These are phyloP conservation scores for Fusarium continuum DNA, from an alignment of 2,329 filamentous ascomycete genomes.

Conservation along the genomic window DNA sequence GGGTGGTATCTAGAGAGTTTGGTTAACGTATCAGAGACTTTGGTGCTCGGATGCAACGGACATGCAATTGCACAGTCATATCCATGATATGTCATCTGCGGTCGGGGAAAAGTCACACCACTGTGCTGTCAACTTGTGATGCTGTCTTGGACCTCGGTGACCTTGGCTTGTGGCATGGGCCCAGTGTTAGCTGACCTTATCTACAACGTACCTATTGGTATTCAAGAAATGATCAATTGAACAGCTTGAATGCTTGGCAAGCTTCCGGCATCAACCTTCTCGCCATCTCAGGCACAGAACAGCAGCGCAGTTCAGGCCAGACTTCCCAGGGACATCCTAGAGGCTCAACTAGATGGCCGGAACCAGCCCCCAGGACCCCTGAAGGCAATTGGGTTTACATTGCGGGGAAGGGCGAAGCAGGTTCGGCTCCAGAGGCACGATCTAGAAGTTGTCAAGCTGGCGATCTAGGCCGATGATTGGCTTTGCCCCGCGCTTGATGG, in stretches of 20 bases:
- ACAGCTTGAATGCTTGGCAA: background rate
- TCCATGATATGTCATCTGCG: constrained; percentile 20
- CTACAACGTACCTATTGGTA: background rate
- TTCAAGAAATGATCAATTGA: background rate
- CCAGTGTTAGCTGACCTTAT: constrained; percentile 18
- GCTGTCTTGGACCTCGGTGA: constrained; percentile 10
- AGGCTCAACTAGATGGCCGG: background rate
- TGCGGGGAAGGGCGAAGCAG: constrained; percentile 9
- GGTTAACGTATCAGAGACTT: constrained; percentile 17
- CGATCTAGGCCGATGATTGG: constrained; percentile 32
- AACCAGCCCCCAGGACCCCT: constrained; percentile 25
- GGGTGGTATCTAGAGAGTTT: background rate
- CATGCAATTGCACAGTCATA: constrained; percentile 31
- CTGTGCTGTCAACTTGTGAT: constrained; percentile 10
- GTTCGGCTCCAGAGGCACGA: constrained; percentile 5
- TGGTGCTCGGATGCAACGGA: constrained; percentile 11
- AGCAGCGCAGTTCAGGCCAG: background rate
- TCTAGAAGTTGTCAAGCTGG: constrained; percentile 16
- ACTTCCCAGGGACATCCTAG: background rate
- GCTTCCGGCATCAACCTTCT: background rate
- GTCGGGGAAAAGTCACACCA: constrained; percentile 31
- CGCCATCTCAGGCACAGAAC: background rate
- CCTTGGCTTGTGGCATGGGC: constrained; percentile 7
- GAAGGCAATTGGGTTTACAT: constrained; percentile 33
- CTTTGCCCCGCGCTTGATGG: constrained; percentile 22